Base-by-base conservation (phyloP, 1,284 basidiomycete species). In the Apiotrichum sp. region DNA sequence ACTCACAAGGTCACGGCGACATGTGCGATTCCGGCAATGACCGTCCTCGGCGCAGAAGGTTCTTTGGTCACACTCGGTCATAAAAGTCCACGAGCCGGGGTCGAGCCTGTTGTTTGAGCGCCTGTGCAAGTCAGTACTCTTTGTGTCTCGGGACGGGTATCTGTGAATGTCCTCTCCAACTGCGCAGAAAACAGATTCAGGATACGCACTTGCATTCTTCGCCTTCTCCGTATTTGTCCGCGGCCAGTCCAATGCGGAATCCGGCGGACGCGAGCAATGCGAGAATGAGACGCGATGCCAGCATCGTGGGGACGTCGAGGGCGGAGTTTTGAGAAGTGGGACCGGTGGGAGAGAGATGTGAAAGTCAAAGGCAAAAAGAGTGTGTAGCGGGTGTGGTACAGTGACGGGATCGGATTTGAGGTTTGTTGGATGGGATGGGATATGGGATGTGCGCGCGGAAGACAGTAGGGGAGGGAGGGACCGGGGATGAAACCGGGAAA, bases 11-110 rank as follows among this genome's bases (percentile, higher is more conserved):
- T 92, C 88, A 58, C 74, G 82, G 61, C 89, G 80, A 73, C 89
- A 93, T 6, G 83, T 81, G 67, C 84, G 86, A 52, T 76, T 70
- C 38, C 79, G 72, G 72, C 90, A 93, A 13, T 78, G 80, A 43
- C 79, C 77, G 56, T 78, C 78, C 34, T 77, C 65, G 7, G 80
- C 79, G 75, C 87, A 91, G 77, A 81, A 91, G 11, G 81, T 85
- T 56, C 79, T 78, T 0, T 83, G 76, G 69, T 86, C 83, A 76
- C 89, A 91, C 67, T 91, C 86, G 61, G 81, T 82, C 71, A 81
- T 82, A 75, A 90, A 86, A 67, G 87, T 83, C 73, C 83, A 87
- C 11, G 87, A 88, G 61, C 84, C 84, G 13, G 79, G 71, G 70
- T 88, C 83, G 38, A 91, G 82, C 56, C 84, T 83, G 69, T 83